phyloP scores from a whole-genome alignment of 2,329 filamentous ascomycete genomes.

The Colletotrichum chlorophyti region DNA sequence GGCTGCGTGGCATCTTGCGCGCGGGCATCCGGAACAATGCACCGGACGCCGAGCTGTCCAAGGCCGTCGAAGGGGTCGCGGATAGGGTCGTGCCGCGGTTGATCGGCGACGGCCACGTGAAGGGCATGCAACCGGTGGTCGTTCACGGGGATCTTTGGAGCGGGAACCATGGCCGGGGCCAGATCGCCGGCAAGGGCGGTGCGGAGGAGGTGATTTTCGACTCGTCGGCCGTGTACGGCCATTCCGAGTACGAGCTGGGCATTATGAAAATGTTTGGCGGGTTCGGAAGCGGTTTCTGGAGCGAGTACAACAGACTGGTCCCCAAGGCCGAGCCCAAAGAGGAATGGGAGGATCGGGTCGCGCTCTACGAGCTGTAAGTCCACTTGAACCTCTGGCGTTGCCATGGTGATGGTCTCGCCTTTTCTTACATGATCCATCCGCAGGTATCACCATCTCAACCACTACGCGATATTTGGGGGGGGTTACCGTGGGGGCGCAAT shows the following conservation, averaged over 20 bases:
- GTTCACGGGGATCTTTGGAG: constrained; percentile 95
- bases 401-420: background rate
- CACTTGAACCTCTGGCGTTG: background rate
- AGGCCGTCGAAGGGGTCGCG: constrained; percentile 70
- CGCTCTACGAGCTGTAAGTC: constrained; percentile 81
- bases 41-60: constrained; percentile 64
- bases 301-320: constrained; percentile 77
- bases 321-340: constrained; percentile 80
- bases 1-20: constrained; percentile 70
- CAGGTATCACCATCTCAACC: constrained; percentile 90
- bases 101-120: constrained; percentile 71
- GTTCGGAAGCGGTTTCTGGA: constrained; percentile 74
- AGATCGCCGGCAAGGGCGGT: constrained; percentile 58
- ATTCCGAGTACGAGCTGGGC: constrained; percentile 88
- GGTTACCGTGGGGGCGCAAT: constrained; percentile 79
- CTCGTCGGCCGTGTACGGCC: constrained; percentile 80
- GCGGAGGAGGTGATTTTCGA: constrained; percentile 83
- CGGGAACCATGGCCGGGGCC: constrained; percentile 77
- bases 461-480: constrained; percentile 83
- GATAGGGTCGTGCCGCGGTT: constrained; percentile 74
- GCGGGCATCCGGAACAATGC: constrained; percentile 68
- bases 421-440: constrained; percentile 29
- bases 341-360: constrained; percentile 85
- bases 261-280: constrained; percentile 98
- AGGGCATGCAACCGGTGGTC: constrained; percentile 75